phyloP scores from a whole-genome alignment of 164 flowering plant species.

The Vitis labrusca region DNA sequence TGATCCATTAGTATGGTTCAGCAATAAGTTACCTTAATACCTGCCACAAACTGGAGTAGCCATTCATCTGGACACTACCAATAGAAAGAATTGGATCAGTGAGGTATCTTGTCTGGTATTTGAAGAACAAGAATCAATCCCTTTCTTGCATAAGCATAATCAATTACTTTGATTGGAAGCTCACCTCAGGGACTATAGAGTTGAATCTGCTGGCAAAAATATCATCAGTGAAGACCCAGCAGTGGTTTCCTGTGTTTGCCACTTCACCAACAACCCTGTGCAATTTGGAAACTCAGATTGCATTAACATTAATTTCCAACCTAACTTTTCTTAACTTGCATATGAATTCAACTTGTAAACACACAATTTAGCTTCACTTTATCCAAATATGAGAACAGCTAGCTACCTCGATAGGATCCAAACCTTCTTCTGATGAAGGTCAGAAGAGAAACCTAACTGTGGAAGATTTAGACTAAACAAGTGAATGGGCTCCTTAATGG shows the following conservation, averaged over 20 bases:
- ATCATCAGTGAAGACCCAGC: constrained; percentile 46
- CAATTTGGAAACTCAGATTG: background rate
- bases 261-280: constrained; percentile 72
- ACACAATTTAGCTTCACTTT: background rate
- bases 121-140: background rate
- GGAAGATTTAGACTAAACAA: background rate
- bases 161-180: background rate
- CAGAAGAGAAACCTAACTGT: background rate
- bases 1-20: background rate
- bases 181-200: constrained; percentile 48
- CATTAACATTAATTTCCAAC: background rate
- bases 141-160: background rate
- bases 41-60: constrained; percentile 65
- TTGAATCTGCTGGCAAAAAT: constrained; percentile 21
- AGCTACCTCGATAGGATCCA: too few species aligned
- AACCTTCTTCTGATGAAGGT: too few species aligned
- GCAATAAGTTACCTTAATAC: constrained; percentile 66
- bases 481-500: background rate
- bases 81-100: constrained; percentile 16
- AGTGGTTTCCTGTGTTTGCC: constrained; percentile 50
- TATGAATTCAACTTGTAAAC: background rate
- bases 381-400: too few species aligned
- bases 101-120: background rate
- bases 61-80: constrained; percentile 65
- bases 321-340: background rate